Percentiles rank a stretch among this genome's conserved stretches.
Evolutionary conservation across 2,329 filamentous ascomycete genomes (phyloP).

Genomic region (Trichoderma guizhouense): DNA sequence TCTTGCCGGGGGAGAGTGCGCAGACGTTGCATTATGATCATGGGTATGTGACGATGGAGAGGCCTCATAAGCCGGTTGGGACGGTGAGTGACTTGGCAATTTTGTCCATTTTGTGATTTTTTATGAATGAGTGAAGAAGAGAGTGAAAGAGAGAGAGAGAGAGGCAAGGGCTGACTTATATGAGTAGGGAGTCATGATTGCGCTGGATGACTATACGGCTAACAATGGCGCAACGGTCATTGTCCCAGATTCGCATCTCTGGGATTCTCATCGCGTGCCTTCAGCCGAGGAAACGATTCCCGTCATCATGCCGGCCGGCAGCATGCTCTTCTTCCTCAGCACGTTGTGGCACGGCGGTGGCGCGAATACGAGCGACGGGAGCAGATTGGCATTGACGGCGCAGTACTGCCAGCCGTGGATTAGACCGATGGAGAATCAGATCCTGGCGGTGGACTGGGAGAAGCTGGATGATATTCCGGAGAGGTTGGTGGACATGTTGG

Average conservation of each 20-base stretch:
- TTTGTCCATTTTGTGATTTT: background rate
- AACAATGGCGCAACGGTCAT: conserved; percentile 36
- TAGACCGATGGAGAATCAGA: conserved; percentile 37
- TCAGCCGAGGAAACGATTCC: conserved; percentile 29
- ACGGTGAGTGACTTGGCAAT: conserved; percentile 22
- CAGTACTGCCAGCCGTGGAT: conserved; percentile 42
- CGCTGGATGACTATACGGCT: conserved; percentile 32
- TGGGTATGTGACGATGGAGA: conserved; percentile 29
- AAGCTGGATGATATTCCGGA: conserved; percentile 24
- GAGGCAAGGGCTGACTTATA: background rate
- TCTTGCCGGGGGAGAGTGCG: conserved; percentile 37
- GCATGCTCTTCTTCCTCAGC: conserved; percentile 34
- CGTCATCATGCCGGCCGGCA: conserved; percentile 35
- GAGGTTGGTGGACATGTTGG: conserved; percentile 26
- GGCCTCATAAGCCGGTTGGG: conserved; percentile 34
- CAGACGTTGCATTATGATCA: conserved; percentile 37
- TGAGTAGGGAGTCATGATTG: conserved; percentile 28
- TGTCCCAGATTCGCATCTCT: conserved; percentile 35
- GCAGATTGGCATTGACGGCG: conserved; percentile 36
- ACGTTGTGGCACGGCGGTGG: conserved; percentile 40
- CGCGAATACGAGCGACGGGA: conserved; percentile 29
- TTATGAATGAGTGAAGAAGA: background rate
- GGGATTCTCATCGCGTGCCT: conserved; percentile 27
- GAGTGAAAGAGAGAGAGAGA: too few relatives aligned
- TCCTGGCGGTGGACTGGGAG: conserved; percentile 32